Evolutionary conservation across 73 alveolate genomes (phyloP), one percentile per base, ranked within the genome.

Genomic region (Uronychia setigera): DNA sequence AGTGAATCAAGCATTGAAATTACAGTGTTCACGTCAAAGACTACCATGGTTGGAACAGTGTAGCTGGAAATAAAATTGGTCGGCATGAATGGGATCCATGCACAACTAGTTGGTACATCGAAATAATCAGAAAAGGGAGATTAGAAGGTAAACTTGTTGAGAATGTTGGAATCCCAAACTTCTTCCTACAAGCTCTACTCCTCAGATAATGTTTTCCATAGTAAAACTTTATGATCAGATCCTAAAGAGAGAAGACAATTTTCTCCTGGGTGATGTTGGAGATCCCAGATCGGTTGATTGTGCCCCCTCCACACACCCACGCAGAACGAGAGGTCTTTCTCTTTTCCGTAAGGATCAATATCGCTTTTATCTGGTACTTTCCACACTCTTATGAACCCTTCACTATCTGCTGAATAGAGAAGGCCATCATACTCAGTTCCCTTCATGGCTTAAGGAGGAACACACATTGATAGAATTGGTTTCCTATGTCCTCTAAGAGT

Each of bases 261-360:
- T 74, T 95, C 97, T 57, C 82, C 77, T 11, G 97, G 95, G 84
- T 95, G 99, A 85, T 90, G 94, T 80, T 92, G 91, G 78, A 95
- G 79, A 79, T 95, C 99, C 99, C 99, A 93, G 78, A 91, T 86
- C 1, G 94, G 93, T 59, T 91, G 88, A 83, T 88, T 94, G 46
- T 88, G 88, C 19, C 81, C 80, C 74, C 79, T 91, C 93, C 93
- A 88, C 25, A 76, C 74, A 26, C 83, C 85, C 35, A 93, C 91
- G 77, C 92, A 91, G 87, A 90, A 89, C 46, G 67, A 82, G n/a
- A 84, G 76, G 79, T 92, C 94, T 80, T 90, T 91, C 80, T 86
- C 80, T 0, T 90, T 35, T 29, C 96, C 92, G 60, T 82, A 94
- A 29, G 33, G 57, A 13, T 92, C 87, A 31, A 88, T 80, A 80